phyloP scores from a whole-genome alignment of 2,329 filamentous ascomycete genomes.

The Penicillium sp. region DNA sequence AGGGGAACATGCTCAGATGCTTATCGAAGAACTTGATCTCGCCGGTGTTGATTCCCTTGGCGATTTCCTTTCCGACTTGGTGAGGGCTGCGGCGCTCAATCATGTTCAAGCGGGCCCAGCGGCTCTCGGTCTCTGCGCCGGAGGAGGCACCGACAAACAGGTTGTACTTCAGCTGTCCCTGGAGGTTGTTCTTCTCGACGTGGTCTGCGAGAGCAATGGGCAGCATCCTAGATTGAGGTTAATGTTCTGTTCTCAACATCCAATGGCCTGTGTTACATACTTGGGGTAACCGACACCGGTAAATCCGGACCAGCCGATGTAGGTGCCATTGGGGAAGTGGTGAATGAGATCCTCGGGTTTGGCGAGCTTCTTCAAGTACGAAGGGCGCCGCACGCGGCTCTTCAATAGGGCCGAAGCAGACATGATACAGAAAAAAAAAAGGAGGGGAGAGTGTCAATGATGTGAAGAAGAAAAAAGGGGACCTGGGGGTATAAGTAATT shows the following conservation, averaged over 20 bases:
- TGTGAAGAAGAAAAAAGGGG: conserved; percentile 5
- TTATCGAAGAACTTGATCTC: conserved; percentile 92
- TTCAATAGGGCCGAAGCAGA: conserved; percentile 70
- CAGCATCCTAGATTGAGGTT: conserved; percentile 60
- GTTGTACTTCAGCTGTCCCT: conserved; percentile 80
- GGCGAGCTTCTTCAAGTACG: conserved; percentile 75
- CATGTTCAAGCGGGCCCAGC: conserved; percentile 88
- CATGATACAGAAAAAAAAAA: conserved; percentile 32
- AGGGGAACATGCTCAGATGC: conserved; percentile 88
- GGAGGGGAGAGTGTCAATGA: conserved; percentile 15
- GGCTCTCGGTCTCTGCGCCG: conserved; percentile 84
- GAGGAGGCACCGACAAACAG: conserved; percentile 89
- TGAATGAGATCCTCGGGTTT: conserved; percentile 75
- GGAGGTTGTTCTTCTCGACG: conserved; percentile 79
- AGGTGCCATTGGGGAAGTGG: conserved; percentile 79
- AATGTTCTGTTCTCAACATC: neutral
- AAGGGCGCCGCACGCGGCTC: conserved; percentile 70
- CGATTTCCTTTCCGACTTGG: conserved; percentile 86
- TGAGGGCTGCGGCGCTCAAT: conserved; percentile 81
- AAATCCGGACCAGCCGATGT: conserved; percentile 88
- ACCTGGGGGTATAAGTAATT: conserved; percentile 13
- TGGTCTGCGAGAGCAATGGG: conserved; percentile 82
- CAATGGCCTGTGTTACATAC: conserved; percentile 47
- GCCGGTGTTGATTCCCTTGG: conserved; percentile 85
- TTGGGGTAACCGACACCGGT: conserved; percentile 89